Evolutionary conservation across 306 rosid genomes (phyloP), one percentile per base, ranked within the genome.

Genomic region (Vigna reflexopilosa): DNA sequence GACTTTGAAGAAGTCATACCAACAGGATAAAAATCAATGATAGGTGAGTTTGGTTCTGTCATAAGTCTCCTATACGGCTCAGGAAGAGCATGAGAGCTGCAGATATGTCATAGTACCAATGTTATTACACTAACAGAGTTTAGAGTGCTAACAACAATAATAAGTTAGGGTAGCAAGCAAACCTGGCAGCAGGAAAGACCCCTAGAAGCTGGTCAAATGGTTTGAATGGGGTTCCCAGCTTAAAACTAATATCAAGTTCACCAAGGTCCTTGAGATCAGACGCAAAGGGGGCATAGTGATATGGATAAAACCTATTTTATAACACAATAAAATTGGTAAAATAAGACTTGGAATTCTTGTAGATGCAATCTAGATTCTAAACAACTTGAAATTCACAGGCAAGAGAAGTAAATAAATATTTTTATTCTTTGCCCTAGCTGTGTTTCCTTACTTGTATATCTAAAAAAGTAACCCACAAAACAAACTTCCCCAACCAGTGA

Each of bases 161-260:
- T 32, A 55, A 72, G 73, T 65, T 22, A 26, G 59, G 20, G 52
- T 22, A 24, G 45, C 20, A 11, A 56, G 45, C 78, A 57, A 42
- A 96, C 99, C 99, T 96, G 68, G 99, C 99, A 70, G 98, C 97
- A 65, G 99, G 99, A 59, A 96, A 96, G 68, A 93, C 99, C 70
- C 98, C 99, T 57, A 96, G 83, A 63, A 96, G 97, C 90, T 96
- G 99, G 86, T 96, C 89, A 84, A 93, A 96, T 44, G 99, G 99
- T 87, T 93, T 93, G 76, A 96, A 96, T 48, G 99, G 99, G 34
- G 88, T 58, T 28, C 99, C 99, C 82, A 87, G 81, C 7, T 85
- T 78, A 69, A 93, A 96, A 77, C 26, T 69, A 88, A 93, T 96
- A 58, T 80, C 24, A 80, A 96, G 90, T 72, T 85, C 82, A 77